Evolutionary conservation across 75 land plant genomes (phyloP), one percentile per base, ranked within the genome.

Genomic region (Cunninghamia lanceolata): DNA sequence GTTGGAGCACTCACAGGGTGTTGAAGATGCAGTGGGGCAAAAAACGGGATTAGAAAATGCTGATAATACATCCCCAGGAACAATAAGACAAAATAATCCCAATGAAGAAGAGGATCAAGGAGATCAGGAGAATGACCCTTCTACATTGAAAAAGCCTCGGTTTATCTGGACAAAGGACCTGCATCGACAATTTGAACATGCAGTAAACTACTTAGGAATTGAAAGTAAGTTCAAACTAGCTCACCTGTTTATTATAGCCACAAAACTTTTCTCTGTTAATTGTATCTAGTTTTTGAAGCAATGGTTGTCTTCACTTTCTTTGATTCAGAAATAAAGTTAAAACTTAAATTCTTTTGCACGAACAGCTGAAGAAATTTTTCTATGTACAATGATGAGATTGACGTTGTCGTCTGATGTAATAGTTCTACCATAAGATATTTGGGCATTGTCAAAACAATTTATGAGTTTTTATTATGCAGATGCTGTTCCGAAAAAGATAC

Each of bases 161-260:
- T 95, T 97, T 34, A 96, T 94, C 63, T 97, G 99, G 99, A 92
- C 99, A 21, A 94, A 91, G 21, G 97, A 97, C 76, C 92, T 97
- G 19, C 99, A 95, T 87, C 96, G 92, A 83, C 97, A 97, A 82
- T 97, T 97, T 90, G 93, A 95, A 36, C 73, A 89, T 74, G 99
- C 99, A 54, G 99, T 97, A 14, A 94, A 97, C 71, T 94, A 94
- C 74, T 90, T 97, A 30, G 97, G 99, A 66, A 90, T 97, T 53
- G 97, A 97, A 71, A 95, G 99, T 97, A 93, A 76, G 94, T 97
- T 40, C 10, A 19, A 79, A 7, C 54, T 59, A 54, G n/a, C 39
- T 74, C 34, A 79, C 38, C 45, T 38, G 28, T 79, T 79, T 97
- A 93, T 30, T 30, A 30, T 70, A 70, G 7, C 34, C 34, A 70